Evolutionary conservation across 2,329 filamentous ascomycete species (phyloP), one percentile per base, ranked within the genome.

Genomic region (Mollisia scopiformis): DNA sequence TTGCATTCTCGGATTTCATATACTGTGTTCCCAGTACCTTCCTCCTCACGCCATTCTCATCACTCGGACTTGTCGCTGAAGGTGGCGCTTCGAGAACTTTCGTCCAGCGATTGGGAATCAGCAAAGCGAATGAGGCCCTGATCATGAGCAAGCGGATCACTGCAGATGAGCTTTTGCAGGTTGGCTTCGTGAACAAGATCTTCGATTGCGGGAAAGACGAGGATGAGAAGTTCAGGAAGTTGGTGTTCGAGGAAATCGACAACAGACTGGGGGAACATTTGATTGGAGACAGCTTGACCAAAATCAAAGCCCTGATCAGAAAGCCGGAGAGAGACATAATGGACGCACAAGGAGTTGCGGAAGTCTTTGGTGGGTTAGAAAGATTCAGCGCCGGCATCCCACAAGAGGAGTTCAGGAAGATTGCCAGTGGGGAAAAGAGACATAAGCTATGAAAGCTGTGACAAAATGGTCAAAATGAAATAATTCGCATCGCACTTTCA

Each of bases 41-140:
- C 77, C 81, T 98, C 27, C 86, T 98, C 27, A 97, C 93, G 1
- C 95, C 95, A 3, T 98, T 98, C 78, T 89, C 88, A 4, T 94
- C 91, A 1, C 84, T 98, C 1, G 94, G 95, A 1, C 85, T 99
- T 1, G 93, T 98, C 0, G 85, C 93, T 57, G 95, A 98, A 78
- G 95, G 94, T 41, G 92, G 89, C 50, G 88, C 93, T 0, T 92
- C 88, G 16, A 80, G 87, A 58, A 92, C 88, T 0, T 89, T 98
- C 59, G 91, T 95, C 14, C 84, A 89, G 69, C 81, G 94, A 0
- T 81, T 98, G 25, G 95, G 95, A 1, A 84, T 92, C 54, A 80
- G 85, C 61, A 91, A 91, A 73, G 93, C 93, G 10, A 96, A 96
- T 72, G 95, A 98, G 81, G 94, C 95, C 13, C 83, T 98, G 13